phyloP scores from a whole-genome alignment of 495 filamentous ascomycete species.

The Neurospora discreta region DNA sequence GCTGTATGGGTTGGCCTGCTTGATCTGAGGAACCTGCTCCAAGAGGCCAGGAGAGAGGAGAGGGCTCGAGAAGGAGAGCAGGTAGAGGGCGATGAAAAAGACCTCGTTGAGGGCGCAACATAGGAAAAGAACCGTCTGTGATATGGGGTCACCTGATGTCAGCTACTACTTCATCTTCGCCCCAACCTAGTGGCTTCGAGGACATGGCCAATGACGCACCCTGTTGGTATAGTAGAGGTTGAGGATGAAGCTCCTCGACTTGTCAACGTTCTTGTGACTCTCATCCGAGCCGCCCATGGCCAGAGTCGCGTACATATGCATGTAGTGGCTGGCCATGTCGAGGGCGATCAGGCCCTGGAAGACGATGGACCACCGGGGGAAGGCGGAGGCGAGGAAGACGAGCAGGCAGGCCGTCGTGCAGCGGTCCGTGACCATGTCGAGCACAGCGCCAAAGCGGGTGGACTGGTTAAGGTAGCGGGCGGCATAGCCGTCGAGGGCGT shows the following conservation, averaged over 20 bases:
- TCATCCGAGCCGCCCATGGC: slow-evolving; percentile 65
- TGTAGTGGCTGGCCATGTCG: slow-evolving; percentile 92
- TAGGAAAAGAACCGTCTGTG: slow-evolving; percentile 78
- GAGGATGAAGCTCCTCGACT: slow-evolving; percentile 64
- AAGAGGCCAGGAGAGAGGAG: slow-evolving; percentile 75
- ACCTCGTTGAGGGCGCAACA: slow-evolving; percentile 86
- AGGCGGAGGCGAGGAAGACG: slow-evolving; percentile 85
- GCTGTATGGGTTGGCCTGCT: slow-evolving; percentile 69
- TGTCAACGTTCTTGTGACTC: slow-evolving; percentile 91
- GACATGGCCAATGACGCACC: slow-evolving; percentile 38
- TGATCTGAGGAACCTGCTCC: slow-evolving; percentile 34
- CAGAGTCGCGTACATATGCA: slow-evolving; percentile 94
- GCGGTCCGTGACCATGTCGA: slow-evolving; percentile 89
- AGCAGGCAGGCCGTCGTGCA: slow-evolving; percentile 91
- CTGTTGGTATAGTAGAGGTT: slow-evolving; percentile 96
- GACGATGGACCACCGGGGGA: slow-evolving; percentile 80
- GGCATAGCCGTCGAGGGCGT: slow-evolving; percentile 86
- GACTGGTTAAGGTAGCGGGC: slow-evolving; percentile 82
- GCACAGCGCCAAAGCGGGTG: slow-evolving; percentile 85
- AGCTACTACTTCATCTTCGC: slow-evolving; percentile 4
- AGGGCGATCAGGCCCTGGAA: slow-evolving; percentile 89
- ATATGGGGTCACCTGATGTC: not conserved
- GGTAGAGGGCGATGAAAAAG: slow-evolving; percentile 96
- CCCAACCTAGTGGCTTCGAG: not conserved
- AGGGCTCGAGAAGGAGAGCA: slow-evolving; percentile 90